Conservation (phyloP, 306 rosid species). For the Rubus parviflorus region DNA sequence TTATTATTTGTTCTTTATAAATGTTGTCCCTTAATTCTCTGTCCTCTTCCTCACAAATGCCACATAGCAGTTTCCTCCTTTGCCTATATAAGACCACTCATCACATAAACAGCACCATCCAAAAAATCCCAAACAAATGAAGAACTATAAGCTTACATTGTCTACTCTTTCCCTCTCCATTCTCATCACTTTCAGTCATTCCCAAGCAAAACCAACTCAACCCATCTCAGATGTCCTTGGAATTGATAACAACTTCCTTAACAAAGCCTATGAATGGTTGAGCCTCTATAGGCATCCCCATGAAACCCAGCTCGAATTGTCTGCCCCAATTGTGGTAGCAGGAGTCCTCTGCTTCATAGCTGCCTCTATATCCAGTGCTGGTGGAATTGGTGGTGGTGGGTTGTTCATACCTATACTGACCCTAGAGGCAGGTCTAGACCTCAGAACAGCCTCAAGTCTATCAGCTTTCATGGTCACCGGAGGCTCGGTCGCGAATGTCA, state of each 20-base stretch:
- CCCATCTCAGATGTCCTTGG: conserved; percentile 38
- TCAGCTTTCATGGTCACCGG: conserved; percentile 97
- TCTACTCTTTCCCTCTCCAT: conserved; percentile 33
- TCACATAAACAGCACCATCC: background rate
- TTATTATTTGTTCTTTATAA: background rate
- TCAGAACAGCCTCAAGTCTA: conserved; percentile 73
- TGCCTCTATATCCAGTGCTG: conserved; percentile 77
- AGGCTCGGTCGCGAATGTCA: conserved; percentile 75
- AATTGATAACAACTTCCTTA: conserved; percentile 23
- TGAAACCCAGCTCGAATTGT: conserved; percentile 31
- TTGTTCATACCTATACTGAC: conserved; percentile 72
- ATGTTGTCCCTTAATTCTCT: background rate
- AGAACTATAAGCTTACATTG: conserved; percentile 34
- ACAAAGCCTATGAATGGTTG: conserved; percentile 34
- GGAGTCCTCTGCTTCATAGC: conserved; percentile 62
- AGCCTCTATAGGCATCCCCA: conserved; percentile 18
- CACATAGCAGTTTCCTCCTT: too few species aligned
- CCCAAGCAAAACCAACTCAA: conserved; percentile 53
- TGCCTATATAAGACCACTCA: background rate
- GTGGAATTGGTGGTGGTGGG: conserved; percentile 91
- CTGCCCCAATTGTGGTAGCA: conserved; percentile 42
- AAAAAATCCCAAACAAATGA: background rate
- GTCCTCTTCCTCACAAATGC: background rate
- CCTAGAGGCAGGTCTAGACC: conserved; percentile 66
- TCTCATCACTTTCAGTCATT: conserved; percentile 32